Evolutionary conservation across 1,284 basidiomycete genomes (phyloP), one percentile per base, ranked within the genome.

Genomic region (Leccinum huronense): DNA sequence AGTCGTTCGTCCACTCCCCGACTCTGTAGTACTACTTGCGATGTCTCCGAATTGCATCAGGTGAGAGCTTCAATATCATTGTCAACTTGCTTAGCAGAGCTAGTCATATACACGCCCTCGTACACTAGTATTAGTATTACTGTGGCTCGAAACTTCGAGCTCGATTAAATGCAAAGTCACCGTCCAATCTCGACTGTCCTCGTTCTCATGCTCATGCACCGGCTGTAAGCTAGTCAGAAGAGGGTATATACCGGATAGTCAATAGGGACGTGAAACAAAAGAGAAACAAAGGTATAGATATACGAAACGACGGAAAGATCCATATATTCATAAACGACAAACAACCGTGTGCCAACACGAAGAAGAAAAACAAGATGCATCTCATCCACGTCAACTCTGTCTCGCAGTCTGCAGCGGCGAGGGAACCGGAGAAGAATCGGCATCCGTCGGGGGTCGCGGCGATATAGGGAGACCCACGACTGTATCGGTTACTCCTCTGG

Each of bases 391-490:
- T 70, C 31, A 77, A 60, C 68, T 67, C 59, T 72, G 75, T 59
- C 58, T 75, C 33, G 73, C 72, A 16, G 73, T 76, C 30, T 66
- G 68, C 45, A 73, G 31, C 9, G 72, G 69, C 3, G 74, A 71
- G 30, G 60, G 59, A 48, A 63, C 45, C 5, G 71, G 62, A 10
- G 74, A 69, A 36, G 64, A 27, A 14, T 57, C 48, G 5, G 59
- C 54, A n/a, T 74, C 72, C 3, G 36, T 36, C 36, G 74, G 73
- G 2, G 83, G 84, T 61, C 86, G 81, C 58, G 87, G 86, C n/a
- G 86, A 87, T 34, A 76, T 65, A 2, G 89, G 88, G 36, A 91
- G 78, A 9, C 89, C 88, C 19, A 85, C 81, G 83, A 62, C 86
- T 87, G 59, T 87, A 84, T 65, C 86, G 81, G 69, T 85, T 84